These are phyloP conservation scores for Solanum gracilifrons DNA, from an alignment of 257 asterid species.

Conservation along the genomic window DNA sequence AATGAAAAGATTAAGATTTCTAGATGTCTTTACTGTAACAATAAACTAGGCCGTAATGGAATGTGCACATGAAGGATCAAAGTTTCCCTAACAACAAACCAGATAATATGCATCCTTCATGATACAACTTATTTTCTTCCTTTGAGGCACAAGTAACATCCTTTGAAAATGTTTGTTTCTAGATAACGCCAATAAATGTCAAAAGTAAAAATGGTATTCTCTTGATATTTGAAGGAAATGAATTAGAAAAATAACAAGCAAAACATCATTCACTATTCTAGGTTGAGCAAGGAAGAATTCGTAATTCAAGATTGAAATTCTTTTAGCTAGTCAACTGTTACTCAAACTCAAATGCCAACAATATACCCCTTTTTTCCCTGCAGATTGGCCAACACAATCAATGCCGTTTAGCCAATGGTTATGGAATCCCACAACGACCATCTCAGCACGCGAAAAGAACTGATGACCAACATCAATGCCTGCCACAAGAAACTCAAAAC, in stretches of 20 bases:
- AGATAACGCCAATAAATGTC: background rate
- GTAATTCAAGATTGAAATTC: background rate
- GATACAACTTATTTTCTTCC: background rate
- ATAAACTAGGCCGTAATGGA: background rate
- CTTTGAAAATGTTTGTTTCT: background rate
- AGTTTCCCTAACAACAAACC: background rate
- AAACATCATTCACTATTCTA: background rate
- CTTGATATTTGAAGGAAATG: background rate
- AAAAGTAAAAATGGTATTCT: background rate
- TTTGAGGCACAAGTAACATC: background rate
- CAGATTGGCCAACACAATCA: slow-evolving; percentile 43
- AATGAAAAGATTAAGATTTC: background rate
- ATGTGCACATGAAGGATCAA: background rate
- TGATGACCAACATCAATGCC: slow-evolving; percentile 92
- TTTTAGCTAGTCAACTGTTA: background rate
- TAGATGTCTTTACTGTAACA: background rate
- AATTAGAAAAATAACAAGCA: background rate
- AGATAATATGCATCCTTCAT: background rate
- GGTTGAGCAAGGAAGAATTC: background rate
- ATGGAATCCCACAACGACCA: slow-evolving; percentile 81
- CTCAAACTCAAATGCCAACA: background rate
- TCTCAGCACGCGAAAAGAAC: slow-evolving; percentile 82
- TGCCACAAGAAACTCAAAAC: slow-evolving; percentile 20
- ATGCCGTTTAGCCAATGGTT: slow-evolving; percentile 88
- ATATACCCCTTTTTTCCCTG: slow-evolving; percentile 33